Percentiles rank a stretch among this genome's conserved stretches.
Evolutionary conservation across 306 rosid genomes (phyloP).

Genomic region (Ammopiptanthus mongolicus): DNA sequence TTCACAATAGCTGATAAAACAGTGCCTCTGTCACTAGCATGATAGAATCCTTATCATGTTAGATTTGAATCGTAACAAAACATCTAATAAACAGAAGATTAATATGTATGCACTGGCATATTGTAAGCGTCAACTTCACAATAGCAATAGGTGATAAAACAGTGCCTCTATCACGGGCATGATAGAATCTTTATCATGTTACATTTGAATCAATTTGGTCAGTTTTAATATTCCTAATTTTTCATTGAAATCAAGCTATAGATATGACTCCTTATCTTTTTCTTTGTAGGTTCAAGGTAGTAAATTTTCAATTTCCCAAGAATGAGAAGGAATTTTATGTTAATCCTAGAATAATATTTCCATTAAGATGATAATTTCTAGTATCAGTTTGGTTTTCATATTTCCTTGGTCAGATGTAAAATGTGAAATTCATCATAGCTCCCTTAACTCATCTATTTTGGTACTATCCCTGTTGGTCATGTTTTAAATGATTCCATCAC

Average conservation of each 20-base stretch:
- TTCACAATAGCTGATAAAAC: neutral
- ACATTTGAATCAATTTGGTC: neutral
- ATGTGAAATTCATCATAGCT: neutral
- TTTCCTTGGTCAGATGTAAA: neutral
- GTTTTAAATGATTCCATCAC: constrained; percentile 1
- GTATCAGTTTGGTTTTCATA: neutral
- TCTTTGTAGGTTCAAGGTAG: neutral
- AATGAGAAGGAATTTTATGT: neutral
- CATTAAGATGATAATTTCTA: constrained; percentile 8
- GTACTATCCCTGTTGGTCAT: neutral
- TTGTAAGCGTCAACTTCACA: neutral
- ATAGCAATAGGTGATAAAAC: neutral
- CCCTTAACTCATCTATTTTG: neutral
- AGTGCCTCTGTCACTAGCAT: neutral
- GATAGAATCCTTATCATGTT: neutral
- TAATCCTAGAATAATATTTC: neutral
- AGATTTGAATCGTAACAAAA: neutral
- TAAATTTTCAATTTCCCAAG: neutral
- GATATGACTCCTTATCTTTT: neutral
- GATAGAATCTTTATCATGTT: neutral
- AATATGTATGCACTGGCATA: neutral
- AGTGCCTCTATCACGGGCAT: neutral
- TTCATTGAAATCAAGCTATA: neutral
- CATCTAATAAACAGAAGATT: neutral
- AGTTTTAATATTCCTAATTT: neutral